Percentiles rank a stretch among this genome's conserved stretches.
phyloP scores from a whole-genome alignment of 1,139 yeast genomes.

The Geotrichum phurueaensis region DNA sequence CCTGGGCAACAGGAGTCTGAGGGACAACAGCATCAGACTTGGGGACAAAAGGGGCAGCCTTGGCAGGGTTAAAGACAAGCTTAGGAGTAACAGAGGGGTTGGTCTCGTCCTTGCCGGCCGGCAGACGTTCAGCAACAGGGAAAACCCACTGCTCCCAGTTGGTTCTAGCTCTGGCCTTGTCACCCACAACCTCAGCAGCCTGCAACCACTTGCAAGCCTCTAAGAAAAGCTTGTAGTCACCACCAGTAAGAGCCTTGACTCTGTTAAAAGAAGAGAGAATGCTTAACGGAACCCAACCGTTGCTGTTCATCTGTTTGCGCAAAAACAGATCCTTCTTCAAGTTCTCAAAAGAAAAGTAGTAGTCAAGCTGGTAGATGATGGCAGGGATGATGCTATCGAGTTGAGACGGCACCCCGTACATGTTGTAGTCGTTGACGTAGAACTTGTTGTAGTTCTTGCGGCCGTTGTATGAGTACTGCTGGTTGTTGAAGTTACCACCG shows the following conservation, averaged over 20 bases:
- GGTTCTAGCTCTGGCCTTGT: constrained; percentile 42
- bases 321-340: constrained; percentile 72
- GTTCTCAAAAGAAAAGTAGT: constrained; percentile 84
- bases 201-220: constrained; percentile 44
- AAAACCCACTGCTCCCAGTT: constrained; percentile 48
- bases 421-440: constrained; percentile 11
- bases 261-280: constrained; percentile 69
- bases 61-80: constrained; percentile 35
- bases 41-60: constrained; percentile 38
- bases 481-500: constrained; percentile 15
- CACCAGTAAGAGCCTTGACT: constrained; percentile 53
- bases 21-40: constrained; percentile 20
- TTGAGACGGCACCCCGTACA: constrained; percentile 7
- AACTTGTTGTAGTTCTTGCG: constrained; percentile 12
- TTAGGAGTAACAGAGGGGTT: constrained; percentile 22
- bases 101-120: constrained; percentile 37
- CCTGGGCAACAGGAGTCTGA: not conserved
- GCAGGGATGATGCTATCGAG: constrained; percentile 17
- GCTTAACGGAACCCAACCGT: constrained; percentile 64
- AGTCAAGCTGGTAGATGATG: constrained; percentile 59
- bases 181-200: constrained; percentile 43
- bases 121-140: constrained; percentile 44
- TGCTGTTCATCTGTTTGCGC: constrained; percentile 70
- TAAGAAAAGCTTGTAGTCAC: constrained; percentile 43
- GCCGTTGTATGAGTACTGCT: constrained; percentile 13